Evolutionary conservation across 495 filamentous ascomycete species (phyloP), one percentile per base, ranked within the genome.

Genomic region (Emericellopsis terricola): DNA sequence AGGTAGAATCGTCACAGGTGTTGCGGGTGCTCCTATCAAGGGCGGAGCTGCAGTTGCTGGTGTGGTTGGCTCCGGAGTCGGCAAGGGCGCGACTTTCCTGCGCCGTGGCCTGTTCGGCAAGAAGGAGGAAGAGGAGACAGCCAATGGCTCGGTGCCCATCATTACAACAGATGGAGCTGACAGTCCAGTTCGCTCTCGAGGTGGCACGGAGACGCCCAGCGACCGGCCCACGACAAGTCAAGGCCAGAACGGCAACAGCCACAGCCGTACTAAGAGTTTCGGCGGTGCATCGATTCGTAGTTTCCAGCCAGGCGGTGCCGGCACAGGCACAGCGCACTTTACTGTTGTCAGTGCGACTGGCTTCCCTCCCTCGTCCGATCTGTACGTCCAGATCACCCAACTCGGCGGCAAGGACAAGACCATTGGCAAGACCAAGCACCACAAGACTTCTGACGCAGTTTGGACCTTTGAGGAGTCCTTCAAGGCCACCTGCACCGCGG

Each of bases 21-120:
- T 75, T 36, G 72, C 68, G 4, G 85, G 84, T 16, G 87, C 80
- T 8, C 89, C 89, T 8, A 71, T 96, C 47, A 96, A 94, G 60
- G 87, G 86, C 19, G 82, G 79, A 18, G 76, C 71, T 30, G 75
- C 78, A 28, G 76, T 81, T 29, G 74, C 63, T 15, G 70, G 69
- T 8, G 60, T 62, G 28, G 72, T 81, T 14, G 84, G 77, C 6
- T 76, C 79, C 40, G 76, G 79, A 34, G 80, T 94, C 31, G 70
- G 76, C 40, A 89, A 84, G 49, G 89, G 83, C 19, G 87, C 83
- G 3, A 82, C 81, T 3, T 87, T 89, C 67, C 51, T 96, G 40
- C 78, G 81, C 43, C 69, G 76, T 43, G 77, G 79, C 8, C 72
- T 94, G 54, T 75, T 71, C 41, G 64, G 65, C 24, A 73, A 68